Conservation (phyloP, 1,139 yeast genomes). For the Diutina rugosa region DNA sequence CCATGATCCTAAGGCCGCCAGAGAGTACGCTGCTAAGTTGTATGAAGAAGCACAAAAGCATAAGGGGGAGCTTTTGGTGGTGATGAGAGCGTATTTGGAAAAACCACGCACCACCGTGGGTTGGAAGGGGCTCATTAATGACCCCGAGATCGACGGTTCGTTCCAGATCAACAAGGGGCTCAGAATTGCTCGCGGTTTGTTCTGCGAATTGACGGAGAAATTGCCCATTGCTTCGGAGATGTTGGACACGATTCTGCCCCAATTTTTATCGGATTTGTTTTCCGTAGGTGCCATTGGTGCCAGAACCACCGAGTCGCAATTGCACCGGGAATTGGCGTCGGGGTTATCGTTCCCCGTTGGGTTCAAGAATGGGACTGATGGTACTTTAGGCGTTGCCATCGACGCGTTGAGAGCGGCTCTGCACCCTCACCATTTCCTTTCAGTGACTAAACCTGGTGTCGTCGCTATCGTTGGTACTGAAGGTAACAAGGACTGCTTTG, state of each 20-base stretch:
- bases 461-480: conserved; percentile 93
- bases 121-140: conserved; percentile 96
- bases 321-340: conserved; percentile 91
- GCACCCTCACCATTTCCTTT: conserved; percentile 86
- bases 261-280: conserved; percentile 79
- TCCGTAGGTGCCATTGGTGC: conserved; percentile 97
- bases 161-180: conserved; percentile 93
- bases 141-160: conserved; percentile 90
- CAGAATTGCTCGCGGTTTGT: conserved; percentile 76
- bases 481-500: conserved; percentile 84
- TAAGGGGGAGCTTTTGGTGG: conserved; percentile 65
- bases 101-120: conserved; percentile 98
- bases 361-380: conserved; percentile 95
- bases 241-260: conserved; percentile 96
- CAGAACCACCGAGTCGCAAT: conserved; percentile 93
- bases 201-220: conserved; percentile 58
- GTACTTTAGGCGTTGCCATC: conserved; percentile 79
- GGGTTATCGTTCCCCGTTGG: conserved; percentile 96
- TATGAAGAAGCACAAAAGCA: conserved; percentile 46
- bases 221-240: conserved; percentile 94
- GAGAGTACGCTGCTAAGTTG: conserved; percentile 70
- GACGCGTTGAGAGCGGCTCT: conserved; percentile 92
- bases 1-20: conserved; percentile 87
- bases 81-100: conserved; percentile 96
- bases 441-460: conserved; percentile 83